A percentile compares a stretch with the other conserved stretches of the same genome.
phyloP scores from a whole-genome alignment of 352 stramenopile genomes.

The Peronospora destructor region DNA sequence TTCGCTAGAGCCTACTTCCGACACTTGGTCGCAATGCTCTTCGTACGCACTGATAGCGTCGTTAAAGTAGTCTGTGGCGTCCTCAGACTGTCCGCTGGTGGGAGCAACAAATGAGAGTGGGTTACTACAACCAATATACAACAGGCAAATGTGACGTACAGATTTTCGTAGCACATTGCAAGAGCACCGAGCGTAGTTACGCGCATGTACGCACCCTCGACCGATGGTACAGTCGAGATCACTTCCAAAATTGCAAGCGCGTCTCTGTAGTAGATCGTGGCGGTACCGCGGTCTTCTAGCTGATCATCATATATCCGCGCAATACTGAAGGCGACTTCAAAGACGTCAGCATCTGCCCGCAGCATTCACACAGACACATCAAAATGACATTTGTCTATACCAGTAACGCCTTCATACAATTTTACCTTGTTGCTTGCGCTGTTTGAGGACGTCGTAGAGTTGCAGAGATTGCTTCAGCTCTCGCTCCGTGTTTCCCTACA shows the following conservation, averaged over 20 bases:
- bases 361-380: not conserved
- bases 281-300: conserved; percentile 13
- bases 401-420: not conserved
- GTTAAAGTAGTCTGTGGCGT: conserved; percentile 22
- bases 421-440: conserved; percentile 16
- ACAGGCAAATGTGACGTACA: conserved; percentile 9
- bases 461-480: conserved; percentile 18
- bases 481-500: conserved; percentile 8
- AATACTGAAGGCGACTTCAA: conserved; percentile 24
- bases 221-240: conserved; percentile 14
- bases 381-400: not conserved
- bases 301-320: conserved; percentile 23
- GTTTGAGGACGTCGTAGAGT: conserved; percentile 22
- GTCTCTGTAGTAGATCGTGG: conserved; percentile 22
- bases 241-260: conserved; percentile 13
- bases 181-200: conserved; percentile 24
- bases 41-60: conserved; percentile 24
- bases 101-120: not conserved
- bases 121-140: not conserved
- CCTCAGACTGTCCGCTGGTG: conserved; percentile 11
- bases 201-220: conserved; percentile 18
- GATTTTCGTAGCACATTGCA: conserved; percentile 22
- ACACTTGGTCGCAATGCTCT: conserved; percentile 21
- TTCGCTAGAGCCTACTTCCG: conserved; percentile 1
- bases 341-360: conserved; percentile 10